Evolutionary conservation across 1,284 basidiomycete species (phyloP).

Genomic region (Melampsora americana): DNA sequence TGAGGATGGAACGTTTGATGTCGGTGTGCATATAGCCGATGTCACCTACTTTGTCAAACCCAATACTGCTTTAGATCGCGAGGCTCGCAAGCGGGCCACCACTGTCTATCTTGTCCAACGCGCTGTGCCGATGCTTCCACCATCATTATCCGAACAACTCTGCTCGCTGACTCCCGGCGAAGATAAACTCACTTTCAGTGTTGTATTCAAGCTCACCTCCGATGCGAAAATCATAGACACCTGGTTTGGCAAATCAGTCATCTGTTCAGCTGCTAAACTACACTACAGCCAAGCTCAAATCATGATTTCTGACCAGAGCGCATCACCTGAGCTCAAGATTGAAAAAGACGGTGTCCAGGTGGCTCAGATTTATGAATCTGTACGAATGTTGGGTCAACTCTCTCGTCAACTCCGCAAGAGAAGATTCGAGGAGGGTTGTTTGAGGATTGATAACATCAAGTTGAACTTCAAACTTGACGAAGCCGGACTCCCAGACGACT

Average conservation of each 20-base stretch:
- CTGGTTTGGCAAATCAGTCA: conserved; percentile 88
- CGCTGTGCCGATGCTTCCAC: conserved; percentile 92
- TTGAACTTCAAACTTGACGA: conserved; percentile 79
- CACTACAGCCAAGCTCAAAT: conserved; percentile 74
- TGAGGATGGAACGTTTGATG: conserved; percentile 83
- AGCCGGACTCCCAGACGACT: conserved; percentile 76
- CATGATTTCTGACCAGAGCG: conserved; percentile 63
- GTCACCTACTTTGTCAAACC: conserved; percentile 75
- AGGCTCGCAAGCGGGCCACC: conserved; percentile 93
- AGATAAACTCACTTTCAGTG: conserved; percentile 85
- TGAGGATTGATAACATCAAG: conserved; percentile 69
- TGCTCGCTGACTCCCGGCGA: conserved; percentile 83
- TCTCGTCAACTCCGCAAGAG: conserved; percentile 70
- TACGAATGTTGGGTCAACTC: conserved; percentile 56
- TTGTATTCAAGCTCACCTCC: conserved; percentile 77
- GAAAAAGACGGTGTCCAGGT: conserved; percentile 20
- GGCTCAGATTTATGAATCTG: conserved; percentile 18
- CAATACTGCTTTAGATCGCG: conserved; percentile 92
- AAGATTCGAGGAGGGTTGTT: conserved; percentile 76
- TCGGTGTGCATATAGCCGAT: conserved; percentile 93
- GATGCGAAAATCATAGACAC: conserved; percentile 79
- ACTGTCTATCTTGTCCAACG: conserved; percentile 95
- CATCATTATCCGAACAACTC: conserved; percentile 79
- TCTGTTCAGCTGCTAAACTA: conserved; percentile 83
- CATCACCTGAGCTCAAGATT: conserved; percentile 20